Percentiles rank a stretch among this genome's conserved stretches.
Conservation (phyloP, 1,284 basidiomycete species). For the Lignosus rhinocerotis region DNA sequence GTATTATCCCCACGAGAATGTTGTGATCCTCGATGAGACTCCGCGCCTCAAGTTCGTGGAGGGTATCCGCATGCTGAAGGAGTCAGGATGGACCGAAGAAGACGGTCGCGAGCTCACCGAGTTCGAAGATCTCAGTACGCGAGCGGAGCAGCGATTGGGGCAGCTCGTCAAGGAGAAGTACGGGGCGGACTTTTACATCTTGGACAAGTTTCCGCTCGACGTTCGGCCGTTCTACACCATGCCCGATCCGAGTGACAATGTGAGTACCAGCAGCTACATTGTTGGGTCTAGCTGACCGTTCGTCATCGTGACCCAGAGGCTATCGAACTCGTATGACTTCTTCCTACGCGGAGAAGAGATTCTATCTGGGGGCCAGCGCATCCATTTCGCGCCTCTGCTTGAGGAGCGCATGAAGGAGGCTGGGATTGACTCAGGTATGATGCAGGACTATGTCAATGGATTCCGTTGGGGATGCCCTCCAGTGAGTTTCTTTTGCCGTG, state of each 20-base stretch:
- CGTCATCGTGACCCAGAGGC: conserved; percentile 20
- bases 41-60: conserved; percentile 55
- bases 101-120: conserved; percentile 52
- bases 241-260: conserved; percentile 56
- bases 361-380: conserved; percentile 68
- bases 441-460: conserved; percentile 66
- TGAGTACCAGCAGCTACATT: conserved; percentile 27
- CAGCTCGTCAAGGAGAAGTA: conserved; percentile 66
- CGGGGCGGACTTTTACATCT: conserved; percentile 68
- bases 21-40: conserved; percentile 51
- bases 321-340: conserved; percentile 76
- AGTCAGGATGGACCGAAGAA: conserved; percentile 47
- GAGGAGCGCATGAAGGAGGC: conserved; percentile 56
- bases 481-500: conserved; percentile 23
- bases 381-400: conserved; percentile 61
- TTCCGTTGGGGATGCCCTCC: conserved; percentile 69
- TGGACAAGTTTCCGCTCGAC: conserved; percentile 67
- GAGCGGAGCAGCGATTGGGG: conserved; percentile 61
- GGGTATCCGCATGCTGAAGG: conserved; percentile 56
- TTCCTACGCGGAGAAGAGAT: conserved; percentile 79
- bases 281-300: not conserved
- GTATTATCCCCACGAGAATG: conserved; percentile 58
- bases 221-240: conserved; percentile 75
- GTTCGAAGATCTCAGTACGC: conserved; percentile 44
- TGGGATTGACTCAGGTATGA: conserved; percentile 51